These are phyloP conservation scores for Jamesozyma gamospora DNA, from an alignment of 805 yeast species.

Conservation along the genomic window DNA sequence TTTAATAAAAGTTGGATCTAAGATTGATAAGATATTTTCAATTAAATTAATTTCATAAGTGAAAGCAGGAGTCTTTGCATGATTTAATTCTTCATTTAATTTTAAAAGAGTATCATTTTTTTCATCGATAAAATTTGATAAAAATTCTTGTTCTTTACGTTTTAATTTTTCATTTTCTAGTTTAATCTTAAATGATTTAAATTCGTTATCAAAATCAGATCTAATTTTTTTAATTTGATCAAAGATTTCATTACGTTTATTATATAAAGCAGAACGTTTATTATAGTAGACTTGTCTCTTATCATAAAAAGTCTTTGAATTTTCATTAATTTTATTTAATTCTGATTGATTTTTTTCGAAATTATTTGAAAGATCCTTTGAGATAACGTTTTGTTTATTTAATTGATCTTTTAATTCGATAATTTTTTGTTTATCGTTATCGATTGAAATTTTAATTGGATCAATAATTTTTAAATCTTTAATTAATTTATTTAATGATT, in stretches of 20 bases:
- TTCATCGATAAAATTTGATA: constrained; percentile 38
- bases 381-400: constrained; percentile 33
- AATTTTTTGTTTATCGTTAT: constrained; percentile 65
- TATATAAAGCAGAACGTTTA: constrained; percentile 57
- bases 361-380: constrained; percentile 56
- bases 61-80: constrained; percentile 76
- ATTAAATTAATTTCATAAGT: constrained; percentile 67
- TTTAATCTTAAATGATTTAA: constrained; percentile 56
- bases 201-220: constrained; percentile 66
- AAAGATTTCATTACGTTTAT: constrained; percentile 60
- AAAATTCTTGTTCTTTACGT: constrained; percentile 44
- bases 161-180: constrained; percentile 68
- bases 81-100: constrained; percentile 61
- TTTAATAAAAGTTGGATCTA: constrained; percentile 70
- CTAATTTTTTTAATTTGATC: constrained; percentile 57
- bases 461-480: constrained; percentile 69
- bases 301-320: constrained; percentile 51
- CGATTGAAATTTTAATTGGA: constrained; percentile 68
- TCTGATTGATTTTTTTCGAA: constrained; percentile 61
- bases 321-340: constrained; percentile 54
- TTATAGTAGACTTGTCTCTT: constrained; percentile 55
- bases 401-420: constrained; percentile 62
- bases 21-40: constrained; percentile 57
- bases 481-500: constrained; percentile 67
- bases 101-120: constrained; percentile 45